Conservation (phyloP, 306 rosid species). For the Gastrolobium bilobum region DNA sequence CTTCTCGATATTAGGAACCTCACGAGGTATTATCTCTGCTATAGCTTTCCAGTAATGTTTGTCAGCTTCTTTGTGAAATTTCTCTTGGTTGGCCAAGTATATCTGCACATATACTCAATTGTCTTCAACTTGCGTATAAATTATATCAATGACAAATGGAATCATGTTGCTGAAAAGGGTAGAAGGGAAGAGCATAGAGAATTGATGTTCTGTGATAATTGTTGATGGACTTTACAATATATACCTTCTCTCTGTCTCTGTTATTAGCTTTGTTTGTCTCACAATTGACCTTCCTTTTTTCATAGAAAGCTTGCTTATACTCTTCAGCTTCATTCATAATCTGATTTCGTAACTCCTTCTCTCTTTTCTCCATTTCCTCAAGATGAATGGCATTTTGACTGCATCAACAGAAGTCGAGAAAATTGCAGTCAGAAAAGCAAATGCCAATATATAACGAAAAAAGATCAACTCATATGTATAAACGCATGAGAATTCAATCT, state of each 20-base stretch:
- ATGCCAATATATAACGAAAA: not conserved
- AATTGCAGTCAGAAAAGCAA: constrained; percentile 6
- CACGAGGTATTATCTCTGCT: constrained; percentile 88
- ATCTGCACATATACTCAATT: constrained; percentile 52
- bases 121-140: constrained; percentile 17
- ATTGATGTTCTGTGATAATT: not conserved
- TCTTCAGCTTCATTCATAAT: constrained; percentile 94
- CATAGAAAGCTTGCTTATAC: constrained; percentile 74
- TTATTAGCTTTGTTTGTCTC: constrained; percentile 74
- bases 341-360: constrained; percentile 85
- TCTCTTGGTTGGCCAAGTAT: constrained; percentile 72
- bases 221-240: not conserved
- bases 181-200: no score
- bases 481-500: not conserved
- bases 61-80: constrained; percentile 89
- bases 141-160: constrained; percentile 4
- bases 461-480: not conserved
- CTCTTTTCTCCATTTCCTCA: constrained; percentile 85
- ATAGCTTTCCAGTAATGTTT: constrained; percentile 91
- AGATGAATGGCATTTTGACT: constrained; percentile 82
- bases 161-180: not conserved
- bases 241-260: constrained; percentile 91
- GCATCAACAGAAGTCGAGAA: constrained; percentile 38
- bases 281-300: constrained; percentile 79
- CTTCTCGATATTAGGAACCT: constrained; percentile 91